Base-by-base conservation (phyloP, 768 basidiomycete genomes). In the Wakefieldia striispora region DNA sequence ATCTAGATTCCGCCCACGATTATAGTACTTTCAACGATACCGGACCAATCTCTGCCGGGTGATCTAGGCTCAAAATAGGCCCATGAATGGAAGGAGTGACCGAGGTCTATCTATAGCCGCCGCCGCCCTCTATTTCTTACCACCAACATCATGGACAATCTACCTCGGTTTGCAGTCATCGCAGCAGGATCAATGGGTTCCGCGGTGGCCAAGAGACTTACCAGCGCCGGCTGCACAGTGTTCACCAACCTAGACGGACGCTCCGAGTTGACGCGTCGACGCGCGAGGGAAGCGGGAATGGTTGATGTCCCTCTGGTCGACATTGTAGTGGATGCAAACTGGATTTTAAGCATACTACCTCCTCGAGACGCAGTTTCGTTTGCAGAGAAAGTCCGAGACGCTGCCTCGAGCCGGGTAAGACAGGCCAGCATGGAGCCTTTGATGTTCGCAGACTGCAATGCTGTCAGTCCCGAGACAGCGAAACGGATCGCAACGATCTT, bases 151-250 rank as follows among this genome's bases (percentile, higher is more conserved):
- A 61, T 69, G 63, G 45, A 29, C 9, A 17, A 50, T 17, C 33
- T 9, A 4, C 62, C 62, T 51, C 66, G 59, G 27, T 64, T 83
- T 46, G 77, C 75, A 26, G 66, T 83, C 19, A 66, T 84, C 50
- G 75, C 80, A 29, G 74, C 80, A 9, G 82, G 82, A 16, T 75
- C 72, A 3, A 85, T 83, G 84, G 82, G 81, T 23, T 68, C 80
- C 6, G 82, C 72, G 17, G 75, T 85, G 26, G 82, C 73, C 16
- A 71, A 64, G 27, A 73, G 71, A 23, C 69, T 84, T 31, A 70
- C 71, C 2, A 57, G 66, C 19, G 67, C 72, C n/a, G 77, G 81
- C 23, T 75, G 74, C 57, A 75, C 71, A 6, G 80, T 82, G 20
- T 73, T 82, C 51, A 83, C 82, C 11, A 74, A 74, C 54, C 66